phyloP scores from a whole-genome alignment of 1,284 basidiomycete genomes.

The Irpex sp. region DNA sequence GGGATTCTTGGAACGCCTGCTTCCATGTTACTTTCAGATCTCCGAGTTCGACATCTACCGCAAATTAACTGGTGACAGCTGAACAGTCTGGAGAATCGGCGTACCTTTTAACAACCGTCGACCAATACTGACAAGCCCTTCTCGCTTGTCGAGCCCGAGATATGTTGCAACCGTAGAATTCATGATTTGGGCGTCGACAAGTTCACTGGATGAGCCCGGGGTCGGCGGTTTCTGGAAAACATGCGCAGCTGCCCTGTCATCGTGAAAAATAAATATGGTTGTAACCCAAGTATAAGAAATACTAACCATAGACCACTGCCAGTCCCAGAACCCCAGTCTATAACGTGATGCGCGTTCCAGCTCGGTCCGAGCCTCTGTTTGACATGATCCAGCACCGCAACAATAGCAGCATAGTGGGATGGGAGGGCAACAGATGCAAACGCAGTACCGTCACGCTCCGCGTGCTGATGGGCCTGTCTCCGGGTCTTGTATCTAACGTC shows the following conservation, averaged over 20 bases:
- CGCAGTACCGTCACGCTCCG: conserved; percentile 66
- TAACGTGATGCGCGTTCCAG: conserved; percentile 54
- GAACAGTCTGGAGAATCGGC: background rate
- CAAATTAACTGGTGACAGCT: background rate
- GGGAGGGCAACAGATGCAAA: conserved; percentile 74
- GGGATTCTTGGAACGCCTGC: conserved; percentile 48
- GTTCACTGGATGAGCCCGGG: conserved; percentile 17
- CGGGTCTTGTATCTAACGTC: conserved; percentile 56
- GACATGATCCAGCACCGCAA: conserved; percentile 60
- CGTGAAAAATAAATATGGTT: background rate
- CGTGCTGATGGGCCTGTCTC: conserved; percentile 53
- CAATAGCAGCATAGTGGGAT: conserved; percentile 72
- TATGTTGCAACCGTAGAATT: conserved; percentile 57
- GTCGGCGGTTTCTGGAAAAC: conserved; percentile 47
- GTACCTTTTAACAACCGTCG: conserved; percentile 58
- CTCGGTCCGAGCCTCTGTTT: conserved; percentile 57
- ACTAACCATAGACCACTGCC: conserved; percentile 74
- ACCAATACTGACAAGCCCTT: conserved; percentile 62
- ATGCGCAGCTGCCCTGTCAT: conserved; percentile 57
- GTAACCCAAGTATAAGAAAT: background rate
- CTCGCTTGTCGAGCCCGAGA: conserved; percentile 67
- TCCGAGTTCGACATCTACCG: conserved; percentile 45
- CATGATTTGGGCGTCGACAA: conserved; percentile 36
- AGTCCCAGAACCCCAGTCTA: conserved; percentile 75
- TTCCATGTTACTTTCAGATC: conserved; percentile 48